Percentiles rank a stretch among this genome's conserved stretches.
These are phyloP conservation scores for Fomitopsis schrenkii DNA, from an alignment of 1,284 basidiomycete species.

Conservation along the genomic window DNA sequence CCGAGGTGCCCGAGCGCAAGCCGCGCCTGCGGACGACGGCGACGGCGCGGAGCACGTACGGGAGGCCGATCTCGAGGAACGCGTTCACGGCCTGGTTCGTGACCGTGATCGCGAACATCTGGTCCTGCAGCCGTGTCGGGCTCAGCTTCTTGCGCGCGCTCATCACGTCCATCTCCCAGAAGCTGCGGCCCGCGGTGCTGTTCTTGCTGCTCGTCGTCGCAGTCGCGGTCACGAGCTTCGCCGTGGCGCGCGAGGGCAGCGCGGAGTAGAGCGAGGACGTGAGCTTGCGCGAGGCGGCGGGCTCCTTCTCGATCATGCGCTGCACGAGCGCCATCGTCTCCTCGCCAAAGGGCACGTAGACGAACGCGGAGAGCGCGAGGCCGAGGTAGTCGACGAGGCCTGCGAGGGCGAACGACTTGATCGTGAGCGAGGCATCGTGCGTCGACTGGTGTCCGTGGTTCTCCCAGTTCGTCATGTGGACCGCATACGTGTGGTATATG, in stretches of 20 bases:
- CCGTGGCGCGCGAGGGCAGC: constrained; percentile 13
- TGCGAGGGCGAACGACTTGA: constrained; percentile 90
- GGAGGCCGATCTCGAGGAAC: constrained; percentile 82
- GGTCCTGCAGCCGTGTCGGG: constrained; percentile 73
- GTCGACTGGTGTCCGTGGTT: constrained; percentile 81
- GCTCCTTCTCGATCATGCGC: constrained; percentile 24
- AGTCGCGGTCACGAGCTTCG: background rate
- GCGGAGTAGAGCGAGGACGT: constrained; percentile 16
- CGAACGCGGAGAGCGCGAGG: constrained; percentile 80
- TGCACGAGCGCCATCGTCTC: constrained; percentile 67
- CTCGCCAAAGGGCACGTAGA: constrained; percentile 91
- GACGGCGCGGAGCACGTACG: constrained; percentile 70
- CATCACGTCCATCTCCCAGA: constrained; percentile 51
- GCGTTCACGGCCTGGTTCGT: constrained; percentile 88
- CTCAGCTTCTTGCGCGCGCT: constrained; percentile 57
- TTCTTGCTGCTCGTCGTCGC: background rate
- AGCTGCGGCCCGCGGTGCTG: constrained; percentile 12
- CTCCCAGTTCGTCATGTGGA: constrained; percentile 83
- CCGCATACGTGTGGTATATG: constrained; percentile 71
- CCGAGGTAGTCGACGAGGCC: constrained; percentile 89
- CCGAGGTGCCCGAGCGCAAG: constrained; percentile 24
- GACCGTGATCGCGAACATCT: constrained; percentile 94
- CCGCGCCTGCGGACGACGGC: constrained; percentile 45
- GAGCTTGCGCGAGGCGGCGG: constrained; percentile 6
- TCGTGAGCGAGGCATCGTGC: constrained; percentile 77